Base-by-base conservation (phyloP, 495 filamentous ascomycete genomes). In the Talaromyces adpressus region DNA sequence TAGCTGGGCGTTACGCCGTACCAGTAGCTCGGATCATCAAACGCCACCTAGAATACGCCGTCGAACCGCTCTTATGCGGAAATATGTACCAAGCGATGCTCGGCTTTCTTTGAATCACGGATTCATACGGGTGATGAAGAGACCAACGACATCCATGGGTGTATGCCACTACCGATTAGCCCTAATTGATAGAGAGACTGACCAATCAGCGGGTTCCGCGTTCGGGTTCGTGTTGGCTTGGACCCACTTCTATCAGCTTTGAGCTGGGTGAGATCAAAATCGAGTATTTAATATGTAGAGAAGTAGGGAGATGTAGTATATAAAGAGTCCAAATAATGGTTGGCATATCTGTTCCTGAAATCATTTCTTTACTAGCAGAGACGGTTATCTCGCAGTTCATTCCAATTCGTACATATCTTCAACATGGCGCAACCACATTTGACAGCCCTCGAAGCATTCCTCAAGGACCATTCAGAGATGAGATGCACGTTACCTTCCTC, bases 391-490 rank as follows among this genome's bases (percentile, higher is more conserved):
- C 45, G n/a, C 45, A 56, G 4, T 14, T 29, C n/a, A 25, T 27
- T 56, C 11, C 27, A 56, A 0, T 53, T 4, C 1, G 30, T 27
- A 29, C 20, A 56, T 12, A 14, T 29, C 4, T 29, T n/a, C 12
- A 16, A 56, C 20, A 61, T 61, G 58, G 58, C 39, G 25, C 58
- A 61, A 61, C 14, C 41, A 25, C 20, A 64, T 32, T 3, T 73
- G 62, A n/a, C 59, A 27, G 53, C 53, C 0, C 30, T 70, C 0
- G 63, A 72, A 27, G 23, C 36, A n/a, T 69, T 72, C 51, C 60
- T 70, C 3, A 34, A 69, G 52, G 51, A 58, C 2, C 53, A 72
- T 39, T 63, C 69, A 30, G 60, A 32, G 22, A 75, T 77, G 41
- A 63, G 56, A 27, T 74, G 65, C 54, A 67, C 63, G 12, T 59